A percentile compares a stretch with the other conserved stretches of the same genome.
phyloP scores from a whole-genome alignment of 2,329 filamentous ascomycete genomes.

The Ophiostoma fasciatum region DNA sequence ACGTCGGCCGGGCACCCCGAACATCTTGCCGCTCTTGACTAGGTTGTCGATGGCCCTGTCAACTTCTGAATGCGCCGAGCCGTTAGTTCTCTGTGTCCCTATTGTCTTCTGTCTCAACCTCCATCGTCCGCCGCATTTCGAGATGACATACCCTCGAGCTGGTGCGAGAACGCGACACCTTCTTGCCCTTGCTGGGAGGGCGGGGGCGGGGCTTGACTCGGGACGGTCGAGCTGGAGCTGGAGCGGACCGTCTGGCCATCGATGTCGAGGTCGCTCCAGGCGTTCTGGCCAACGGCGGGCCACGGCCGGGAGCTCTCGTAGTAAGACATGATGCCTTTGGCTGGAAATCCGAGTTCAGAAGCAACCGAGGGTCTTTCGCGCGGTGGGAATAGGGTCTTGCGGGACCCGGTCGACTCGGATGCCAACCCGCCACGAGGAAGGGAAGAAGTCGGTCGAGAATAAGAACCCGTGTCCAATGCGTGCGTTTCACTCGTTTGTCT shows the following conservation, averaged over 20 bases:
- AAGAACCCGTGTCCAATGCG: no score
- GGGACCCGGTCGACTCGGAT: neutral
- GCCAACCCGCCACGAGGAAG: neutral
- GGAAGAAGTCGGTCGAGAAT: no score
- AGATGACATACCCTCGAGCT: constrained; percentile 24
- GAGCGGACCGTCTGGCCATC: constrained; percentile 17
- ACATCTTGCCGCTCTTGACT: constrained; percentile 91
- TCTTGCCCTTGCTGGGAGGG: constrained; percentile 8
- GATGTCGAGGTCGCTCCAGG: constrained; percentile 16
- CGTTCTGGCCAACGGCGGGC: constrained; percentile 14
- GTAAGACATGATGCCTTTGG: constrained; percentile 14
- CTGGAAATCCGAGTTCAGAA: neutral
- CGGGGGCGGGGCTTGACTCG: constrained; percentile 18
- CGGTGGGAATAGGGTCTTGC: neutral
- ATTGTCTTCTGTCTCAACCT: neutral
- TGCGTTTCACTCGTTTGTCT: no score
- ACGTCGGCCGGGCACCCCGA: constrained; percentile 55
- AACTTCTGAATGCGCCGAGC: constrained; percentile 70
- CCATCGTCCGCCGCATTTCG: neutral
- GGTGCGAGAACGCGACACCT: constrained; percentile 19
- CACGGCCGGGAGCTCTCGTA: constrained; percentile 17
- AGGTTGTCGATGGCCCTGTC: constrained; percentile 92
- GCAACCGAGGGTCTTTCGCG: neutral
- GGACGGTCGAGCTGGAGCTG: constrained; percentile 21
- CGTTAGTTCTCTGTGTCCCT: neutral